Percentiles rank a stretch among this genome's conserved stretches.
Evolutionary conservation across 208 protist genomes (phyloP).

Genomic region (Leishmania lainsoni): DNA sequence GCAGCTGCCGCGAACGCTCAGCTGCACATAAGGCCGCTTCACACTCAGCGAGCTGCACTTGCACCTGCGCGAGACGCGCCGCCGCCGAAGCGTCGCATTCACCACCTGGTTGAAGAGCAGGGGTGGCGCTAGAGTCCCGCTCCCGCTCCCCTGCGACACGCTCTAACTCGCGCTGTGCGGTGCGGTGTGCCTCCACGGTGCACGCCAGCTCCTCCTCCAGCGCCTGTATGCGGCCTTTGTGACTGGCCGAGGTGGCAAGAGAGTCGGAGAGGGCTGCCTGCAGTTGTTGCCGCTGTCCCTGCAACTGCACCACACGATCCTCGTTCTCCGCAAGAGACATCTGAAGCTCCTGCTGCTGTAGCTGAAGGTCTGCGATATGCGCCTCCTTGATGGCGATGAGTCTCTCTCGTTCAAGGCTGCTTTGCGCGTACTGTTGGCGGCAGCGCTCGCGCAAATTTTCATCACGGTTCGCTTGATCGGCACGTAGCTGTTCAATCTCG

Average conservation of each 20-base stretch:
- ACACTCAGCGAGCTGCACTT: slow-evolving; percentile 18
- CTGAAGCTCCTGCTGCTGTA: slow-evolving; percentile 4
- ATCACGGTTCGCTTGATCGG: background rate
- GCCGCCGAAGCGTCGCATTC: background rate
- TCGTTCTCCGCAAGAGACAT: background rate
- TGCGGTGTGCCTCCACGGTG: slow-evolving; percentile 13
- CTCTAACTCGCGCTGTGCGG: slow-evolving; percentile 14
- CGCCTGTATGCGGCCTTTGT: slow-evolving; percentile 22
- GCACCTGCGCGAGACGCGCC: slow-evolving; percentile 10
- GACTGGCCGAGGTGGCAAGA: slow-evolving; percentile 13
- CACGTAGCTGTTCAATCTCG: slow-evolving; percentile 13
- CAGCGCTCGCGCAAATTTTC: slow-evolving; percentile 17
- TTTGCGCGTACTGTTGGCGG: slow-evolving; percentile 30
- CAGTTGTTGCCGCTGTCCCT: slow-evolving; percentile 11
- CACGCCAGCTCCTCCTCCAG: slow-evolving; percentile 35
- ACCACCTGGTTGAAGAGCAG: background rate
- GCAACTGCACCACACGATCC: slow-evolving; percentile 4
- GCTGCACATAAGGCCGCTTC: slow-evolving; percentile 12
- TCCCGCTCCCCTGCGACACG: slow-evolving; percentile 1
- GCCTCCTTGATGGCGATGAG: slow-evolving; percentile 16
- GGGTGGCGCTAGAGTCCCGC: background rate
- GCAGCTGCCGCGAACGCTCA: slow-evolving; percentile 12
- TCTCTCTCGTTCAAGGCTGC: slow-evolving; percentile 15
- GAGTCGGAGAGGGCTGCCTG: slow-evolving; percentile 22
- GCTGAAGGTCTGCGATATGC: slow-evolving; percentile 4